These are phyloP conservation scores for Tolypocladium ophioglossoides DNA, from an alignment of 2,329 filamentous ascomycete species.

Conservation along the genomic window DNA sequence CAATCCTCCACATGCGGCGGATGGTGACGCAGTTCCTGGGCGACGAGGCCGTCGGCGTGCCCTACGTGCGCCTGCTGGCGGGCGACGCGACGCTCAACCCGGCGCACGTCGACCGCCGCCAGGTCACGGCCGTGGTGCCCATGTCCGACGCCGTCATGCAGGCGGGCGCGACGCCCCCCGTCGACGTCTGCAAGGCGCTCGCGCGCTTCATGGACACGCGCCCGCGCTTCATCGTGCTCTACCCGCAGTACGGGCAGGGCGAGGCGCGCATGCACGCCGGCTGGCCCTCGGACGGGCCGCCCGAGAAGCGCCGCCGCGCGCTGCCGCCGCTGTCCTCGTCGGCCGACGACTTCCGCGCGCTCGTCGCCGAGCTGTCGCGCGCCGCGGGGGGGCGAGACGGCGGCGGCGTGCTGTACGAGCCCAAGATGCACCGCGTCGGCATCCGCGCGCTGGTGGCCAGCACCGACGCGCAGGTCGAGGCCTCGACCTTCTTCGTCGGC, in stretches of 20 bases:
- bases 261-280: not conserved
- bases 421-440: slow-evolving; percentile 2
- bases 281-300: not conserved
- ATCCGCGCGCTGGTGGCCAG: slow-evolving; percentile 5
- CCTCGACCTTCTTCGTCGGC: slow-evolving; percentile 8
- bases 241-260: not conserved
- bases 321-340: slow-evolving; percentile 3
- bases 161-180: not conserved
- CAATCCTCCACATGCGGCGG: not conserved
- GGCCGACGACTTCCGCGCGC: not conserved
- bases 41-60: not conserved
- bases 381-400: not conserved
- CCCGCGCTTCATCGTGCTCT: not conserved
- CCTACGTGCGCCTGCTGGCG: not conserved
- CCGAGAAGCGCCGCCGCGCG: not conserved
- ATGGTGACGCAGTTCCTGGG: not conserved
- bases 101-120: not conserved
- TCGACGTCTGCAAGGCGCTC: not conserved
- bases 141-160: not conserved
- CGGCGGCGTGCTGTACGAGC: not conserved
- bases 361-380: slow-evolving; percentile 1
- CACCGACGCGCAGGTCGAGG: slow-evolving; percentile 1
- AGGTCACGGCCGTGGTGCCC: not conserved
- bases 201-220: not conserved
- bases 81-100: not conserved